phyloP scores from a whole-genome alignment of 2,329 filamentous ascomycete genomes.

The Atkinsonella texensis region DNA sequence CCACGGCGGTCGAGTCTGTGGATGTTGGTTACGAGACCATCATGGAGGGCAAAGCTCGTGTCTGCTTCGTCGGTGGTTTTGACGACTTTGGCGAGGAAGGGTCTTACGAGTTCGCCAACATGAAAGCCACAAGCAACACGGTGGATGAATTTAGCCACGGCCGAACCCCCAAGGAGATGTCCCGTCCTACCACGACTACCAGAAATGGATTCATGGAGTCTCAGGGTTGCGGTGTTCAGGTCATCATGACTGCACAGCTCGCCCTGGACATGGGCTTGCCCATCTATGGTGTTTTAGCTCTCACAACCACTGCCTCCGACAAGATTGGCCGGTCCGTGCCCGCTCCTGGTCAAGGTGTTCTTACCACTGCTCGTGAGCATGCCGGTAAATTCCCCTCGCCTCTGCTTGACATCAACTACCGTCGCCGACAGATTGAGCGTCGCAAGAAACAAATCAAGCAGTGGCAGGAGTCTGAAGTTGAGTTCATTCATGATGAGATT shows the following conservation, averaged over 20 bases:
- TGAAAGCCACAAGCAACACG: slow-evolving; percentile 98
- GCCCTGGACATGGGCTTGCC: slow-evolving; percentile 97
- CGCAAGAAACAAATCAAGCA: slow-evolving; percentile 90
- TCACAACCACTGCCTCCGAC: slow-evolving; percentile 93
- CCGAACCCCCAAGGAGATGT: slow-evolving; percentile 94
- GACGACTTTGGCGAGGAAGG: slow-evolving; percentile 99
- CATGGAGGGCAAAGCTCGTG: slow-evolving; percentile 90
- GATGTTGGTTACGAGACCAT: slow-evolving; percentile 98
- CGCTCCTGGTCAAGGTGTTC: slow-evolving; percentile 89
- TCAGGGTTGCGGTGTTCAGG: slow-evolving; percentile 93
- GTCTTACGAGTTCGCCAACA: slow-evolving; percentile 99
- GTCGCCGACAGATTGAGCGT: slow-evolving; percentile 85
- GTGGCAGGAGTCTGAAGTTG: slow-evolving; percentile 90
- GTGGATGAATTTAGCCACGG: slow-evolving; percentile 94
- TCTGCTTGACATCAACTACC: slow-evolving; percentile 94
- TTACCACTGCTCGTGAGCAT: slow-evolving; percentile 88
- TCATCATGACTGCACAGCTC: slow-evolving; percentile 95
- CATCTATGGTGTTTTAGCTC: slow-evolving; percentile 86
- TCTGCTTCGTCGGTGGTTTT: slow-evolving; percentile 97
- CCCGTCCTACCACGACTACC: slow-evolving; percentile 90
- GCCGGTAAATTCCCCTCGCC: slow-evolving; percentile 89
- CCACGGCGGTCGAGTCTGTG: slow-evolving; percentile 91
- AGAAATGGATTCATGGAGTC: slow-evolving; percentile 99
- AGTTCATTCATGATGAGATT: slow-evolving; percentile 87
- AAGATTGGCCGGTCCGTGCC: slow-evolving; percentile 98